Conservation (phyloP, 2,329 filamentous ascomycete genomes). For the Helotiales sp. region DNA sequence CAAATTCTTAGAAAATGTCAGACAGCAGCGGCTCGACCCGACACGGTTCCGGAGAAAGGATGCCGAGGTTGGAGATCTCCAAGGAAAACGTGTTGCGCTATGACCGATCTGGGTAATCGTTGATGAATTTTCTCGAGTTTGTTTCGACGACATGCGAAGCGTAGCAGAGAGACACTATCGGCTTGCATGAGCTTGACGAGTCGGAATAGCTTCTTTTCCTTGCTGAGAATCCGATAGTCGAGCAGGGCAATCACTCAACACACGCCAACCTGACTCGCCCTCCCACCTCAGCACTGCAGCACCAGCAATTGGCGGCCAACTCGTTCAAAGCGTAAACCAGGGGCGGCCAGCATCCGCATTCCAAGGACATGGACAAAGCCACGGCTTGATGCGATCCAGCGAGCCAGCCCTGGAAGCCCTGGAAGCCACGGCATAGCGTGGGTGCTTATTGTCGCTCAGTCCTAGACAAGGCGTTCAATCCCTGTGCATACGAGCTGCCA, state of each 20-base stretch:
- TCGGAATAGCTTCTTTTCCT: neutral
- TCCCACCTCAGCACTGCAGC: neutral
- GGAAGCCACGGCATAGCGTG: neutral
- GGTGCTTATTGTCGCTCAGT: neutral
- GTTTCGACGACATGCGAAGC: neutral
- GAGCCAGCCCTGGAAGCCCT: neutral
- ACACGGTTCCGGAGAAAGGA: neutral
- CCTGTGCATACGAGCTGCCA: slow-evolving; percentile 4
- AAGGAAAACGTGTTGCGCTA: neutral
- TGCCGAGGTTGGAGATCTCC: neutral
- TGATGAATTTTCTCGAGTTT: neutral
- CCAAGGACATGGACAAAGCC: neutral
- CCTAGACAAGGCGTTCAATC: neutral
- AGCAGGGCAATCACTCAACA: neutral
- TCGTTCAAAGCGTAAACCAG: slow-evolving; percentile 4
- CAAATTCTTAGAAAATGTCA: neutral
- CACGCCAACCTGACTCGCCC: neutral
- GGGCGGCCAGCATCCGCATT: slow-evolving; percentile 2
- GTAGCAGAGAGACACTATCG: neutral
- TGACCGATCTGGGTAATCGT: neutral
- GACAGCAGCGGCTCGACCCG: neutral
- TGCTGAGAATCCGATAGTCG: neutral
- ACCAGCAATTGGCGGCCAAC: neutral
- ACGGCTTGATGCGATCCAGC: neutral
- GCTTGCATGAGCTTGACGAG: neutral